Base-by-base conservation (phyloP, 768 basidiomycete species). In the Hygrophorus russula region DNA sequence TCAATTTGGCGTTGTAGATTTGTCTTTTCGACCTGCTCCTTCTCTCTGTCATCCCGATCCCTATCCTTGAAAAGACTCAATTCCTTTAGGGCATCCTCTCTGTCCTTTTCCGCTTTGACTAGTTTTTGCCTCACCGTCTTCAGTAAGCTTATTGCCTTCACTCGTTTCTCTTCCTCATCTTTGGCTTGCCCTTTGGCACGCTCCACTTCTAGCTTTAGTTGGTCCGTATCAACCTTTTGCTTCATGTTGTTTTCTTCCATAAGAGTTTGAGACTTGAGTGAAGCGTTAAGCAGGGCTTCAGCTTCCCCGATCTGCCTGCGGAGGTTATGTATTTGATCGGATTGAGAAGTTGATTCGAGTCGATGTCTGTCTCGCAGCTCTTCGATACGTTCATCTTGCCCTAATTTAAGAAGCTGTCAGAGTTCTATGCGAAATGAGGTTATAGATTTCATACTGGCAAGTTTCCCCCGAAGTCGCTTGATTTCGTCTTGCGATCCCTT, bases 121-220 rank as follows among this genome's bases (percentile, higher is more conserved):
- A 94, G 66, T 60, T 97, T 99, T 63, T 91, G 82, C 44, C 96
- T 68, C n/a, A 98, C 88, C 1, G 91, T 91, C 64, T 97, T 97
- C 45, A 99, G 67, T 19, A 97, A 64, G 40, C 80, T 83, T 50
- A 98, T 84, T 0, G 93, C 93, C 55, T 98, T 99, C 14, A 80
- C 77, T 10, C 94, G 79, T 62, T 99, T 98, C 63, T 99, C 96
- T 59, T 98, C 96, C 57, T 98, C 96, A 48, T 97, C 93, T 59
- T 88, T 96, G 4, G 79, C 82, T 8, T 67, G 44, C 14, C 65
- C 66, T 49, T 78, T 80, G 2, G 73, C 62, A 36, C 72, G 74
- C 37, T 78, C 71, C 1, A 82, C 59, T 45, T 96, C 87, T 13
- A 68, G 59, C 37, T 70, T 68, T n/a, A 91, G 63, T 13, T 68